Evolutionary conservation across 176 grass and related monocot genomes (phyloP).

Genomic region (Oryza glumipatula): DNA sequence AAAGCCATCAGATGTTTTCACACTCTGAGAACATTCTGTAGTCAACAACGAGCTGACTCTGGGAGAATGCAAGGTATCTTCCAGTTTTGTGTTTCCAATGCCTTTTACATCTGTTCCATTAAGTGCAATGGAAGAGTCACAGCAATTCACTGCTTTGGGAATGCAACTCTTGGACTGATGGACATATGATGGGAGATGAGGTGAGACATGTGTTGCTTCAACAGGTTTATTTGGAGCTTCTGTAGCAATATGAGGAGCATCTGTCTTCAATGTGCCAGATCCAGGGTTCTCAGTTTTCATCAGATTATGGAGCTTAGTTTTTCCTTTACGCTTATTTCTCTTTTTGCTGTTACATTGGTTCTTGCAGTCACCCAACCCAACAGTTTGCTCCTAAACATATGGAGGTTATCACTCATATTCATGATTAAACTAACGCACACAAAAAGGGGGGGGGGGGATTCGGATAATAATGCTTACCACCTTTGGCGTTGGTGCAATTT

Average conservation of each 20-base stretch:
- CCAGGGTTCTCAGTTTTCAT: slow-evolving; percentile 47
- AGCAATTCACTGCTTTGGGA: slow-evolving; percentile 46
- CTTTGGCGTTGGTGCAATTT: slow-evolving; percentile 39
- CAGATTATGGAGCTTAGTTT: slow-evolving; percentile 57
- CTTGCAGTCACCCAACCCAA: slow-evolving; percentile 50
- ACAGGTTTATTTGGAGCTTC: slow-evolving; percentile 33
- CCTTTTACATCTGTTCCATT: slow-evolving; percentile 37
- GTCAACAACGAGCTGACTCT: slow-evolving; percentile 17
- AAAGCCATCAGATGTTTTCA: slow-evolving; percentile 37
- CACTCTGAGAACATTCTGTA: slow-evolving; percentile 38
- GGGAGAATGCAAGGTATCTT: slow-evolving; percentile 38
- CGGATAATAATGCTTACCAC: slow-evolving; percentile 42
- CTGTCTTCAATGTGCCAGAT: slow-evolving; percentile 51
- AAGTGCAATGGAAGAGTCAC: slow-evolving; percentile 33
- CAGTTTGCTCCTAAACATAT: slow-evolving; percentile 59
- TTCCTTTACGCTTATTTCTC: slow-evolving; percentile 84
- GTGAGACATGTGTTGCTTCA: slow-evolving; percentile 31
- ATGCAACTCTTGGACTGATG: slow-evolving; percentile 34
- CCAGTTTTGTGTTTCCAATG: slow-evolving; percentile 35
- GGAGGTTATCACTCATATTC: slow-evolving; percentile 23
- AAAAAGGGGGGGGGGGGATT: not conserved
- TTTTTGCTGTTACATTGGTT: slow-evolving; percentile 71
- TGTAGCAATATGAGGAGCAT: slow-evolving; percentile 35
- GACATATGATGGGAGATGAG: slow-evolving; percentile 34
- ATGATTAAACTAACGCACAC: slow-evolving; percentile 33